These are phyloP conservation scores for Samsoniella hepiali DNA, from an alignment of 2,329 filamentous ascomycete genomes.

Conservation along the genomic window DNA sequence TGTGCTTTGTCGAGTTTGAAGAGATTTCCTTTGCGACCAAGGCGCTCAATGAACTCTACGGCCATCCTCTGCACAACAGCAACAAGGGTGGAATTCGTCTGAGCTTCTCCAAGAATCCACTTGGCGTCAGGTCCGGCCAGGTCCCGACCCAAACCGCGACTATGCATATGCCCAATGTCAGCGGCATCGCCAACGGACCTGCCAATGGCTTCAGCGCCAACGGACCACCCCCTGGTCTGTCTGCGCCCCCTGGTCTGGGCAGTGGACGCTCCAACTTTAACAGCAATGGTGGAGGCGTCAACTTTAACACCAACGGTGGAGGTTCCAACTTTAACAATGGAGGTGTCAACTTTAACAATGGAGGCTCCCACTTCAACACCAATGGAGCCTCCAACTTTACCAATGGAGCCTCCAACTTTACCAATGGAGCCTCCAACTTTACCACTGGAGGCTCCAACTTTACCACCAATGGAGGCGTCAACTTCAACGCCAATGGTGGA, in stretches of 20 bases:
- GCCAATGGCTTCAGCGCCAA: conserved; percentile 64
- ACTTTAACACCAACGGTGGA: background rate
- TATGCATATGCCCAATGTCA: conserved; percentile 52
- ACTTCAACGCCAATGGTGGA: conserved; percentile 1
- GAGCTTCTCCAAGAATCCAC: conserved; percentile 95
- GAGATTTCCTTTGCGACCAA: conserved; percentile 90
- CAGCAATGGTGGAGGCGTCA: background rate
- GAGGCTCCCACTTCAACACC: background rate
- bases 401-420: too few relatives aligned
- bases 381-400: background rate
- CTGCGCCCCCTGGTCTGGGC: conserved; percentile 68
- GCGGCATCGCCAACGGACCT: conserved; percentile 39
- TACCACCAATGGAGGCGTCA: conserved; percentile 22
- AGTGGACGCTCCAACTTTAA: conserved; percentile 23
- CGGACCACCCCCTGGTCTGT: conserved; percentile 78
- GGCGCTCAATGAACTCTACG: conserved; percentile 85
- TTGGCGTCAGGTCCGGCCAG: conserved; percentile 83
- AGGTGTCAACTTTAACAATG: background rate
- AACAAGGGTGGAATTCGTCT: conserved; percentile 91
- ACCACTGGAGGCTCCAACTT: too few relatives aligned
- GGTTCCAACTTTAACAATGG: background rate
- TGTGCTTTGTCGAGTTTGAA: conserved; percentile 99
- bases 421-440: too few relatives aligned
- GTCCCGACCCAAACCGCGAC: conserved; percentile 42
- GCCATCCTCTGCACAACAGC: conserved; percentile 81